Evolutionary conservation across 2,329 filamentous ascomycete genomes (phyloP).

Genomic region (Chaetomiaceae sp.): DNA sequence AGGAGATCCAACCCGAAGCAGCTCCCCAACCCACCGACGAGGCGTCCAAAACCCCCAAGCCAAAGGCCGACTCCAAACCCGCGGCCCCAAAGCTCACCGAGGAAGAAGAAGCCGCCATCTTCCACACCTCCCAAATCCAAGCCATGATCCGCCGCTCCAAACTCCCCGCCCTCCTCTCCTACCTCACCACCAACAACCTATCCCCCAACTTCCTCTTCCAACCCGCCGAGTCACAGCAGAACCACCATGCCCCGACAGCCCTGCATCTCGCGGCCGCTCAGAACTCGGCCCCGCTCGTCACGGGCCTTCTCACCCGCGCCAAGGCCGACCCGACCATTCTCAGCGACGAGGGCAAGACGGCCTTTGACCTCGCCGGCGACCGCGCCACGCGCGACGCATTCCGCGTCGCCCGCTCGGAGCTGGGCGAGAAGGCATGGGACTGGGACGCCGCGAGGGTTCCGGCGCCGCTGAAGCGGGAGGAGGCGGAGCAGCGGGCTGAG

Average conservation of each 20-base stretch:
- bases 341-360: slow-evolving; percentile 73
- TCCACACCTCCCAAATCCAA: slow-evolving; percentile 87
- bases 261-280: slow-evolving; percentile 82
- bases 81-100: slow-evolving; percentile 65
- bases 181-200: slow-evolving; percentile 72
- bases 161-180: slow-evolving; percentile 78
- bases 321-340: slow-evolving; percentile 66
- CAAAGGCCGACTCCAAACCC: slow-evolving; percentile 45
- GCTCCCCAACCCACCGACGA: slow-evolving; percentile 36
- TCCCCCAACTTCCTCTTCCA: slow-evolving; percentile 70
- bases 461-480: slow-evolving; percentile 61
- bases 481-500: slow-evolving; percentile 65
- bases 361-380: slow-evolving; percentile 86
- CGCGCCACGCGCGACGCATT: slow-evolving; percentile 85
- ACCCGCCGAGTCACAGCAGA: slow-evolving; percentile 61
- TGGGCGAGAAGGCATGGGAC: slow-evolving; percentile 71
- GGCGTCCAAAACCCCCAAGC: slow-evolving; percentile 34
- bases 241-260: slow-evolving; percentile 76
- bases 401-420: slow-evolving; percentile 75
- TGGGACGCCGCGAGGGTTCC: slow-evolving; percentile 78
- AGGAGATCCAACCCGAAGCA: slow-evolving; percentile 66
- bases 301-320: slow-evolving; percentile 70
- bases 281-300: slow-evolving; percentile 72
- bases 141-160: slow-evolving; percentile 86
- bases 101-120: slow-evolving; percentile 73